A percentile compares a stretch with the other conserved stretches of the same genome.
phyloP scores from a whole-genome alignment of 208 protist species.

The Trichomonas tenax region DNA sequence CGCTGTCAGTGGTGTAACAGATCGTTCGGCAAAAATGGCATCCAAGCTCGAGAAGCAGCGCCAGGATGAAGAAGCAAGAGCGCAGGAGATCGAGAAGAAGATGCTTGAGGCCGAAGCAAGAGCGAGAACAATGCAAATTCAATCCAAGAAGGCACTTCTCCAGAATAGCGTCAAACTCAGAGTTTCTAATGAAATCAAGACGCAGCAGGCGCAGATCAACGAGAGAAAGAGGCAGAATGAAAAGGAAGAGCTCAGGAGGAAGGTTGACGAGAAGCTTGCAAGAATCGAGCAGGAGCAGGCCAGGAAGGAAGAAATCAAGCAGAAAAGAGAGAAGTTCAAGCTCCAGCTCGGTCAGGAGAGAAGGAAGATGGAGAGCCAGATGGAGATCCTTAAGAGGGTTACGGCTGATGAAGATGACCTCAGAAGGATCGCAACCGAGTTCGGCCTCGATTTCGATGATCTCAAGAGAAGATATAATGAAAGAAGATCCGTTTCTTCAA shows the following conservation, averaged over 20 bases:
- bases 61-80: neutral
- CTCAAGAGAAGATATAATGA: neutral
- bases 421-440: neutral
- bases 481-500: neutral
- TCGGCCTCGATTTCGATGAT: neutral
- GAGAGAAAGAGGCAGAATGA: neutral
- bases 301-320: neutral
- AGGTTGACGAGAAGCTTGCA: neutral
- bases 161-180: neutral
- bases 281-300: neutral
- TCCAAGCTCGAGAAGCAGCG: neutral
- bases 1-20: neutral
- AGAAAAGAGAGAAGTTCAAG: neutral
- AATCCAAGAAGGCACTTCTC: neutral
- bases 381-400: neutral
- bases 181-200: neutral
- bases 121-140: neutral
- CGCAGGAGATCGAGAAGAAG: neutral
- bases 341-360: neutral
- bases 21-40: neutral
- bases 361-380: neutral
- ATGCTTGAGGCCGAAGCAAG: neutral
- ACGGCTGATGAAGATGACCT: neutral
- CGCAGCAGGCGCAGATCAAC: neutral
- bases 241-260: neutral